phyloP scores from a whole-genome alignment of 2,329 filamentous ascomycete species.

The Alternaria sp. region DNA sequence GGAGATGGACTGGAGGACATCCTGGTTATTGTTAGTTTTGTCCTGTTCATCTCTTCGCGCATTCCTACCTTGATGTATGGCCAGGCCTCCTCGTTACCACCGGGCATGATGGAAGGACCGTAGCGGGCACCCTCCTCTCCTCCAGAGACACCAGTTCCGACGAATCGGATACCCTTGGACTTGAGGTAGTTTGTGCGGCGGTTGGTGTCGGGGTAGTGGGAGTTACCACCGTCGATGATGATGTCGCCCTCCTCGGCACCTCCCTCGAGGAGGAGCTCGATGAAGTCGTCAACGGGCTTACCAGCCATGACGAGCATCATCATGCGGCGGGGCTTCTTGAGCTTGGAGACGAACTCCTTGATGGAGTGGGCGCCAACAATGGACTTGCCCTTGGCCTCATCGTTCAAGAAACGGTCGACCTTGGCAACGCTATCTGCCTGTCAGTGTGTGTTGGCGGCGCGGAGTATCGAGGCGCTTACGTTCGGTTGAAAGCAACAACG shows the following conservation, averaged over 20 bases:
- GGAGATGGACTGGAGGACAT: constrained; percentile 96
- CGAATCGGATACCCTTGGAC: constrained; percentile 89
- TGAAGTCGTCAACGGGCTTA: constrained; percentile 98
- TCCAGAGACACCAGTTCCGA: constrained; percentile 96
- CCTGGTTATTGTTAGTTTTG: constrained; percentile 52
- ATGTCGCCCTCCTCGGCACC: constrained; percentile 73
- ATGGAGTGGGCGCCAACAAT: constrained; percentile 92
- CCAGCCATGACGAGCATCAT: constrained; percentile 99
- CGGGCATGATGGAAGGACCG: constrained; percentile 97
- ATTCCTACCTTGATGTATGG: constrained; percentile 78
- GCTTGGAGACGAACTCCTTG: constrained; percentile 93
- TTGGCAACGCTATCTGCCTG: constrained; percentile 71
- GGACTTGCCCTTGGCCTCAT: constrained; percentile 78
- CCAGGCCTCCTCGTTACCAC: constrained; percentile 98
- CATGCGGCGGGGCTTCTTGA: constrained; percentile 95
- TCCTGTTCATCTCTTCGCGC: neutral
- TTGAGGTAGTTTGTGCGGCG: constrained; percentile 89
- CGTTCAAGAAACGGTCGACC: constrained; percentile 91
- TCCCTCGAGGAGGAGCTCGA: constrained; percentile 80
- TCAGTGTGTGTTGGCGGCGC: constrained; percentile 24
- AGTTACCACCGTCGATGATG: constrained; percentile 99
- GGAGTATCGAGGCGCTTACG: constrained; percentile 48
- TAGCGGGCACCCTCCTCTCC: constrained; percentile 99
- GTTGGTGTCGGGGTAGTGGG: constrained; percentile 98
- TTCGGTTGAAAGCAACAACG: constrained; percentile 98